Base-by-base conservation (phyloP, 345 rosid species). In the Dipteronia dyeriana region DNA sequence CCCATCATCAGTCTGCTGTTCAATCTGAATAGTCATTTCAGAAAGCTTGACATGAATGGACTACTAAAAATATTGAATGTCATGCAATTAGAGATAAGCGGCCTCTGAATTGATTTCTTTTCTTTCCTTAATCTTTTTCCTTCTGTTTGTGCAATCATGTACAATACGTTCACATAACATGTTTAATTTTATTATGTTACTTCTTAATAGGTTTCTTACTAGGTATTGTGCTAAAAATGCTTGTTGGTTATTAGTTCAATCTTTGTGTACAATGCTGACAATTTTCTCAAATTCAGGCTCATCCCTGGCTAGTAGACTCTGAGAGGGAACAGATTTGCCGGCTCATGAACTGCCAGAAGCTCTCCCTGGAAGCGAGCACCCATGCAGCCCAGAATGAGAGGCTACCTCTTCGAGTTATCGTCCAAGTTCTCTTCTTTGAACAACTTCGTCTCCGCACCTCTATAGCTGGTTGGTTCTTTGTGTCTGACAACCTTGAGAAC, bases 361-460 rank as follows among this genome's bases (percentile, higher is more conserved):
- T 95, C 16, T 93, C 98, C 22, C 56, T 95, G 19, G 98, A 95
- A 81, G 98, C 93, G 67, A 88, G 92, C 86, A 90, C 95, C 11
- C 98, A 95, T 73, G 98, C 98, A 39, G 90, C 98, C 6, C 96
- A 93, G 83, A 95, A 95, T 61, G 98, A 93, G 85, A 89, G 98
- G 86, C 85, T 95, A 64, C 98, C 98, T 0, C 86, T 95, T 7
- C 80, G 98, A 75, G 94, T 93, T 62, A 88, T 93, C 9, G 93
- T 95, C 70, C 98, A 95, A 87, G 93, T 93, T 71, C 70, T 93
- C 70, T 95, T 95, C 93, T 91, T 90, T 66, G 98, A 95, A 79
- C 98, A 95, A 81, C 89, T 95, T 65, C 79, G 94, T 72, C 98
- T 95, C 6, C 83, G 97, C 9, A 93, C 94, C 76, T 93, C 95